These are phyloP conservation scores for Leptographium lundbergii DNA, from an alignment of 2,329 filamentous ascomycete genomes.

Conservation along the genomic window DNA sequence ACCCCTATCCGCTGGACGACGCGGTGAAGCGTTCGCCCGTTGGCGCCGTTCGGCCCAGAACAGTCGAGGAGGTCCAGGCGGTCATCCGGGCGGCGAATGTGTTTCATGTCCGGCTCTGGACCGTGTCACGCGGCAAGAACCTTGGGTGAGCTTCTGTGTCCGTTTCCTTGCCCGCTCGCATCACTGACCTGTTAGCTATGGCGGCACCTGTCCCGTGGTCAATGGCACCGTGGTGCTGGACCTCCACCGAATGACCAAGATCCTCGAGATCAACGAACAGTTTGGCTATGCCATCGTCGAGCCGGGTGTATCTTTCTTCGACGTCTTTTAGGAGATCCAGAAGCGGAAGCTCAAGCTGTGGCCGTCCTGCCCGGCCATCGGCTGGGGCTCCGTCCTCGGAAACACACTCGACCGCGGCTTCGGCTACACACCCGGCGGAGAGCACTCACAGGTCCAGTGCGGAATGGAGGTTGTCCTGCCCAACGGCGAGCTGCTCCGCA, in stretches of 20 bases:
- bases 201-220: constrained; percentile 39
- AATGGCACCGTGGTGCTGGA: constrained; percentile 37
- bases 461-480: constrained; percentile 23
- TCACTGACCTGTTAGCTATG: constrained; percentile 20
- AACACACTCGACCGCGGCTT: constrained; percentile 33
- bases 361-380: constrained; percentile 29
- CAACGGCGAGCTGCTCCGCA: constrained; percentile 29
- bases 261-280: constrained; percentile 36
- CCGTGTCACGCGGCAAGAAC: background rate
- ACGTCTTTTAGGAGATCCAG: constrained; percentile 36
- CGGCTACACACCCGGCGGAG: constrained; percentile 30
- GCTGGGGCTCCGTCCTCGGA: constrained; percentile 29
- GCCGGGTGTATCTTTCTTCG: constrained; percentile 41
- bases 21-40: background rate
- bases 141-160: background rate
- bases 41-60: background rate
- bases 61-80: background rate
- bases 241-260: constrained; percentile 39
- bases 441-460: constrained; percentile 25
- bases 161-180: background rate
- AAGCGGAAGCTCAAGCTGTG: constrained; percentile 22
- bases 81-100: background rate
- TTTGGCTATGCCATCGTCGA: constrained; percentile 38
- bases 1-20: background rate
- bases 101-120: background rate